Evolutionary conservation across 352 stramenopile species (phyloP), one percentile per base, ranked within the genome.

Genomic region (Phytophthora chlamydospora): DNA sequence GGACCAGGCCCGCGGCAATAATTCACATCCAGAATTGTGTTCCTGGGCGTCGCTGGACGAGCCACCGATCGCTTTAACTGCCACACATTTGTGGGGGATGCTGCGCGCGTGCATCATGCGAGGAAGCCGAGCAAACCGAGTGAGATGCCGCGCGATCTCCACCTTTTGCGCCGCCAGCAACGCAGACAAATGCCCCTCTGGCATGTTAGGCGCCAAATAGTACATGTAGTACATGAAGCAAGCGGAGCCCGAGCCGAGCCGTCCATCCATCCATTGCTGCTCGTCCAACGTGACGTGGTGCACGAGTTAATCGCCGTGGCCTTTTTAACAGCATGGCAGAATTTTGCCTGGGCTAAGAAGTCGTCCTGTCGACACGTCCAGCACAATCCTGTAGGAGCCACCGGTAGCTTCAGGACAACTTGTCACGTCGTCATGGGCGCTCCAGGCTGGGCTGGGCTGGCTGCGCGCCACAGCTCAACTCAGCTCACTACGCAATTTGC

Each of bases 401-500:
- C 61, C 55, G 40, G 55, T 62, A 68, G 57, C 58, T 75, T 68
- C 51, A 59, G 62, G 58, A 66, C 62, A 75, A 72, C 52, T 59
- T 55, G 62, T 72, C 52, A 75, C 53, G 67, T 71, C 67, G 66
- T 71, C 54, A 51, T 60, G 47, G 58, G 59, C 48, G 52, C 33
- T 40, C 13, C 44, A 50, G 52, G 58, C 38, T 24, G 33, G 58
- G 48, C 43, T 66, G 46, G 49, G 47, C 50, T 63, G 52, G 51
- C 40, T 47, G 39, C 51, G 60, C 51, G 43, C 51, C 53, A 44
- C 42, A 73, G 59, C 64, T 69, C 60, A 74, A 66, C 32, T 70
- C 56, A 52, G 47, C 52, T 75, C 62, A 75, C 69, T 72, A 34
- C 57, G 47, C 46, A 75, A 75, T 75, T 75, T 75, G 67, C 67